Evolutionary conservation across 2,329 filamentous ascomycete species (phyloP), one percentile per base, ranked within the genome.

Genomic region (Drechslera avenae): DNA sequence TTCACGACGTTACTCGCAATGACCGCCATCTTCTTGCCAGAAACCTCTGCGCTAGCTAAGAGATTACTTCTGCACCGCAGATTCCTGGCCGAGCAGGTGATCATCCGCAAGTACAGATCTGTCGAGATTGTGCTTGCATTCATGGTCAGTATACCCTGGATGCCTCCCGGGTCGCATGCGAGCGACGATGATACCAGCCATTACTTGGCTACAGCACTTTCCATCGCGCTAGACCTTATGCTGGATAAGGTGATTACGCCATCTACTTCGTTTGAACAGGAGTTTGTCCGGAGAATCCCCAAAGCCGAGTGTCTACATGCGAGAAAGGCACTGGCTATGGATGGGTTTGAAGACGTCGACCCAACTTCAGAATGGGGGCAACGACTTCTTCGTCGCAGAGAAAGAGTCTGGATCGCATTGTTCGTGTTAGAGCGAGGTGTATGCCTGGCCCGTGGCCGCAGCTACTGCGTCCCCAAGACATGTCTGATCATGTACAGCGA

Each of bases 101-200:
- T 87, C 41, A 73, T 79, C 0, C 79, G 82, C 37, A 82, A 86
- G 2, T 81, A 85, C 62, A 82, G 86, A 48, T 90, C 87, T 0
- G 86, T 89, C 5, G 87, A 90, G 66, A 89, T 90, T 48, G 84
- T 90, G 0, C 75, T 90, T 1, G 87, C 85, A 0, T 90, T 90
- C 64, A 87, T 90, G 83, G 81, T 89, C 26, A 89, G 89, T 54
- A 82, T 90, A 5, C 87, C 87, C 0, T 90, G 87, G 87, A 89
- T 90, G 81, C 83, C 83, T 23, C 85, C 85, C 1, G 85, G 85
- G 2, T 53, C 56, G 75, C 84, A 87, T 62, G 86, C 84, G 68
- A 85, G 85, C 8, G 87, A 90, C 57, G 87, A 90, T 53, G 87
- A 89, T 61, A 89, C 87, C 0, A 89, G 86, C 50, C 81, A 83